Base-by-base conservation (phyloP, 352 stramenopile species). In the Achlya hypogyna region DNA sequence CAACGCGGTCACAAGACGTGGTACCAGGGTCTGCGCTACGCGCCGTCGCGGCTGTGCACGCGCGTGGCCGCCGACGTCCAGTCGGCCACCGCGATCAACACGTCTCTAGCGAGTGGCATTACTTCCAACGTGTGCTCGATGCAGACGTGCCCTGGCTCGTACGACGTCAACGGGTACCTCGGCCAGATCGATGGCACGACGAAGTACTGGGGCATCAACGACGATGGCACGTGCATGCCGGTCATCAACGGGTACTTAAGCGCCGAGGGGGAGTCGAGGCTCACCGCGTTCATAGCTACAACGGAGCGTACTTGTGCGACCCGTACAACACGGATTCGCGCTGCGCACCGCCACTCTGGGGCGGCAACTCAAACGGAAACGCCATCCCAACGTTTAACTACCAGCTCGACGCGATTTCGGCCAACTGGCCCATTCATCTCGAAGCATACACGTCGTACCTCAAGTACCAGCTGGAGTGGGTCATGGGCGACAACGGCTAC, bases 401-500 rank as follows among this genome's bases (percentile, higher is more conserved):
- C 62, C 84, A 98, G 67, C 96, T 96, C 66, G 96, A 98, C 74
- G 93, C 93, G 8, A 89, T 98, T 27, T 97, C 91, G 20, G 83
- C 87, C 28, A 96, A 97, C 71, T 93, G 89, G 74, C 79, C 84
- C 9, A 71, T 98, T 14, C 87, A 85, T 47, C 56, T 87, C 5
- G 75, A 53, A 5, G 96, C 75, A 56, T 96, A 96, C 79, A 80
- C 73, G 64, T 92, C 78, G 56, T 96, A 79, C 70, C 40, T 87
- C n/a, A 71, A 76, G 51, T 91, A 89, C 59, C 79, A 88, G 43
- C 47, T 89, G 27, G 80, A 91, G 54, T 91, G 82, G 49, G 79
- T 91, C 22, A 85, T 65, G 1, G 80, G 80, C 1, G 38, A 65
- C 6, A 56, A 76, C 0, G 82, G 80, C 0, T 91, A 88, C 45